These are phyloP conservation scores for Trametes elegans DNA, from an alignment of 768 basidiomycete genomes.

Conservation along the genomic window DNA sequence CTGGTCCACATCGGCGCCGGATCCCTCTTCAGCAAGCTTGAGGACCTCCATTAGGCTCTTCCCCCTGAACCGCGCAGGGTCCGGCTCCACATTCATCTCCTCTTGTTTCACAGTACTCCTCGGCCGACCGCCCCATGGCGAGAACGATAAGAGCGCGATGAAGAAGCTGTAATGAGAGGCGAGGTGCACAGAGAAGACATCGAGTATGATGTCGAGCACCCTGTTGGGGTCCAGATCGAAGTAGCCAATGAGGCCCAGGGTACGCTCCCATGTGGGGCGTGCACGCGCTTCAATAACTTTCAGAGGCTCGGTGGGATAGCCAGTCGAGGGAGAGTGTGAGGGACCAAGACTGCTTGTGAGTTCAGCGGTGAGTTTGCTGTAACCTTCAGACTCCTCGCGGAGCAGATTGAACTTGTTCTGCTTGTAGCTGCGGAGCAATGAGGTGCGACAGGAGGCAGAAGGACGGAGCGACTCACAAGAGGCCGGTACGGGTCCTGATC, in stretches of 20 bases:
- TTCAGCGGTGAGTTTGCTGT: slow-evolving; percentile 87
- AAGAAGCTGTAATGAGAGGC: slow-evolving; percentile 87
- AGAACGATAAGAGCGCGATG: slow-evolving; percentile 78
- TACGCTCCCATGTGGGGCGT: slow-evolving; percentile 73
- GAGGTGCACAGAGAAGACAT: slow-evolving; percentile 82
- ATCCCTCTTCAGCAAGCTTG: slow-evolving; percentile 45
- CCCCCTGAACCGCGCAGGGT: slow-evolving; percentile 45
- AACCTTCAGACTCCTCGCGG: slow-evolving; percentile 96
- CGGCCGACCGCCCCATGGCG: slow-evolving; percentile 69
- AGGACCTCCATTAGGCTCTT: slow-evolving; percentile 71
- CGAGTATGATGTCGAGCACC: slow-evolving; percentile 90
- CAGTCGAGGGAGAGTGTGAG: slow-evolving; percentile 67
- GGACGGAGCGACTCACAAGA: slow-evolving; percentile 60
- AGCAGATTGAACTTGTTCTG: slow-evolving; percentile 98
- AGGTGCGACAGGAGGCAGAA: not conserved
- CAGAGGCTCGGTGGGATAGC: slow-evolving; percentile 58
- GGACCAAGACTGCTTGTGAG: slow-evolving; percentile 75
- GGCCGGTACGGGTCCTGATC: slow-evolving; percentile 72
- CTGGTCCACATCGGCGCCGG: slow-evolving; percentile 13
- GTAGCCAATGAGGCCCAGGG: slow-evolving; percentile 88
- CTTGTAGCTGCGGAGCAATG: slow-evolving; percentile 65
- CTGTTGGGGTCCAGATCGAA: slow-evolving; percentile 96
- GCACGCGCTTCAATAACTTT: slow-evolving; percentile 61
- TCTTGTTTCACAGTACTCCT: slow-evolving; percentile 5
- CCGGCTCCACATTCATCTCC: slow-evolving; percentile 38